Evolutionary conservation across 306 rosid species (phyloP).

Genomic region (Argentina anserina): DNA sequence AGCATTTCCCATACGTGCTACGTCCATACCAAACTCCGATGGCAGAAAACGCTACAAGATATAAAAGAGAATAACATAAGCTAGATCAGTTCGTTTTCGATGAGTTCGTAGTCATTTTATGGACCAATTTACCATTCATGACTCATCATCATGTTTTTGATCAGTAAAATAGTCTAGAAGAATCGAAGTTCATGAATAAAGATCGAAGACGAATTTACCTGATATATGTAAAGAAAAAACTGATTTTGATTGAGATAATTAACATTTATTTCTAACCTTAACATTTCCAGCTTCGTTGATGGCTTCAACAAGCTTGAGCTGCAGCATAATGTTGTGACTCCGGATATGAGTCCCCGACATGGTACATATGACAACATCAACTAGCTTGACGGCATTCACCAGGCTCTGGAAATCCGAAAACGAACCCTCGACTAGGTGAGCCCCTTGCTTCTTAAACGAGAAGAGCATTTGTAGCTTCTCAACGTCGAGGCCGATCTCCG

Average conservation of each 20-base stretch:
- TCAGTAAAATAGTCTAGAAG: too few relatives aligned
- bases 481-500: constrained; percentile 66
- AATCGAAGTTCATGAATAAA: too few relatives aligned
- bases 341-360: constrained; percentile 71
- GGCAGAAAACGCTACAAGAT: constrained; percentile 59
- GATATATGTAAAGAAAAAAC: not conserved
- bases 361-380: constrained; percentile 66
- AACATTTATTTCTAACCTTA: constrained; percentile 34
- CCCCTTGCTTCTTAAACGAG: constrained; percentile 59
- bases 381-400: constrained; percentile 53
- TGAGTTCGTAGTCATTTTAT: not conserved
- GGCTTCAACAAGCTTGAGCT: constrained; percentile 67
- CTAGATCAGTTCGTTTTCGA: not conserved
- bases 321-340: constrained; percentile 60
- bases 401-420: constrained; percentile 46
- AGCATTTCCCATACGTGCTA: constrained; percentile 63
- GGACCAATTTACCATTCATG: too few relatives aligned
- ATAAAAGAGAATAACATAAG: not conserved
- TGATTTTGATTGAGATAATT: not conserved
- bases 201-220: not conserved
- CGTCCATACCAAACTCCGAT: constrained; percentile 73
- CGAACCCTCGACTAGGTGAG: constrained; percentile 48
- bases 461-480: constrained; percentile 64
- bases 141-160: too few relatives aligned
- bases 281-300: constrained; percentile 66